Evolutionary conservation across 495 filamentous ascomycete genomes (phyloP), one percentile per base, ranked within the genome.

Genomic region (Aspergillus steynii): DNA sequence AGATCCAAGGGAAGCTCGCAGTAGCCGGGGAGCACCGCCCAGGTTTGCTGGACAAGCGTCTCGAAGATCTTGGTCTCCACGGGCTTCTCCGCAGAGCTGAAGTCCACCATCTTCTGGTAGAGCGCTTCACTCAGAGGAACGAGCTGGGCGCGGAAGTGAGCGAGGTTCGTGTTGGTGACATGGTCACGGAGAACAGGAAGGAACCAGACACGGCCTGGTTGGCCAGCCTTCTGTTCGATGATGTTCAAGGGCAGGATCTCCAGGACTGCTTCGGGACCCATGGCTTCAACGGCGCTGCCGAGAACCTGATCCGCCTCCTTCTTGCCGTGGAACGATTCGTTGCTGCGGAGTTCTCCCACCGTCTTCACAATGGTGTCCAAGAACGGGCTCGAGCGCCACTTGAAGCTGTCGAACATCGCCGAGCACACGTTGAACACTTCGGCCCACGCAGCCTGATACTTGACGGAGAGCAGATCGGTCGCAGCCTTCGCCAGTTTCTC

Each of bases 21-120:
- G 73, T 96, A 99, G 32, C 95, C 95, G 0, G 96, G 93, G n/a
- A 99, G 82, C 54, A 91, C 84, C 25, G 90, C 88, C 95, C 96
- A 99, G 26, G 95, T 93, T 69, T 99, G 95, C 55, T 96, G 90
- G 1, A 99, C 90, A 1, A 99, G 71, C 0, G 95, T 98, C 74
- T 99, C 95, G 74, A 93, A 98, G 61, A 99, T 96, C 80, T 99
- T 99, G 67, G 90, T 85, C 70, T 97, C 91, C 79, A 97, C 90
- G 0, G 90, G 90, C 78, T 96, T 97, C 70, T 92, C 89, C 7
- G 85, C 85, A 3, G 83, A 79, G 10, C 86, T 88, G 66, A 92
- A 88, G 53, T 94, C 88, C 46, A 96, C 78, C 20, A 97, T 90
- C 60, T 84, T 87, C 71, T 97, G 91, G 73, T 93, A 97, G 75